Evolutionary conservation across 306 rosid species (phyloP).

Genomic region (Begonia masoniana): DNA sequence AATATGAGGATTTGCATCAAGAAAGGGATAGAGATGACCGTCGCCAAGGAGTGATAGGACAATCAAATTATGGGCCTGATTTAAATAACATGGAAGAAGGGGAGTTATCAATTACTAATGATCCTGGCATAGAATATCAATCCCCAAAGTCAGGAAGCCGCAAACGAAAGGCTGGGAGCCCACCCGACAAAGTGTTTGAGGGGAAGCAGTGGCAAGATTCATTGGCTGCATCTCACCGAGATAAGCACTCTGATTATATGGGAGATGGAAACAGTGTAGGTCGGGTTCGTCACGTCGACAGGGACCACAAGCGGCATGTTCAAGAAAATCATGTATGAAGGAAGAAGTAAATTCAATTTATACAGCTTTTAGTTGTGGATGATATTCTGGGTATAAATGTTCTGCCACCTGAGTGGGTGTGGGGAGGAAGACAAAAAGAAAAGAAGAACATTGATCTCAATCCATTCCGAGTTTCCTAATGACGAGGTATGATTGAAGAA

Average conservation of each 20-base stretch:
- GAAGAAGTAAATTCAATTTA: neutral
- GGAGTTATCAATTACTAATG: slow-evolving; percentile 46
- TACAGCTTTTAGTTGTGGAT: neutral
- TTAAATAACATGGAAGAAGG: slow-evolving; percentile 75
- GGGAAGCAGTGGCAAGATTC: slow-evolving; percentile 47
- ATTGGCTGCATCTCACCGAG: slow-evolving; percentile 31
- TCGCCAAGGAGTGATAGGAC: slow-evolving; percentile 21
- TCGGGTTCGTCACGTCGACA: slow-evolving; percentile 37
- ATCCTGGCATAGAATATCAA: slow-evolving; percentile 21
- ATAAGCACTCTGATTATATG: slow-evolving; percentile 22
- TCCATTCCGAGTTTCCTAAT: too few relatives aligned
- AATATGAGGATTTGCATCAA: slow-evolving; percentile 34
- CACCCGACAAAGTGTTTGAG: slow-evolving; percentile 34
- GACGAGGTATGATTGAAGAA: too few relatives aligned
- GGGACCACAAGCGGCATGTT: slow-evolving; percentile 47
- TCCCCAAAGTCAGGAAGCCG: slow-evolving; percentile 57
- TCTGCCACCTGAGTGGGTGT: too few relatives aligned
- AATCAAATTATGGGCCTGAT: slow-evolving; percentile 27
- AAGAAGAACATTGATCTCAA: too few relatives aligned
- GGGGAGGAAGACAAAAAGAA: too few relatives aligned
- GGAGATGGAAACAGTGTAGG: slow-evolving; percentile 35
- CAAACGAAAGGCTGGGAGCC: slow-evolving; percentile 72
- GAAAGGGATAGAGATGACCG: slow-evolving; percentile 44
- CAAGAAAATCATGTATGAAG: slow-evolving; percentile 57
- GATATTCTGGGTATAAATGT: too few relatives aligned